A percentile compares a stretch with the other conserved stretches of the same genome.
Conservation (phyloP, 306 rosid genomes). For the Cicer bijugum region DNA sequence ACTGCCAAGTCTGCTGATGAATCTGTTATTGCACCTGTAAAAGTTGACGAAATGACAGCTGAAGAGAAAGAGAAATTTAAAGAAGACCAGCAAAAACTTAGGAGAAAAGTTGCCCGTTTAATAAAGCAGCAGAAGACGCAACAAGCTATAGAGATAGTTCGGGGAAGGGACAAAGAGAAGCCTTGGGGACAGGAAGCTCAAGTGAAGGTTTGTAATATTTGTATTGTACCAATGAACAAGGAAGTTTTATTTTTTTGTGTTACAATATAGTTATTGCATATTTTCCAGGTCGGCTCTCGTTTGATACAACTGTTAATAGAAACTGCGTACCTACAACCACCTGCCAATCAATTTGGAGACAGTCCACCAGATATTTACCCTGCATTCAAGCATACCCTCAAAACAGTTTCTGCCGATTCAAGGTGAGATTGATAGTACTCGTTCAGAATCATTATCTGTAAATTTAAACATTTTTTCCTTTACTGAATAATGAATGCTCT, state of each 20-base stretch:
- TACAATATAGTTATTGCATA: slow-evolving; percentile 37
- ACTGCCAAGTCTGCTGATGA: slow-evolving; percentile 48
- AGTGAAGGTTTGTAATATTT: slow-evolving; percentile 74
- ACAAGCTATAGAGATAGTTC: slow-evolving; percentile 63
- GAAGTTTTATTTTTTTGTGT: slow-evolving; percentile 30
- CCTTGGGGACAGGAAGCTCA: slow-evolving; percentile 96
- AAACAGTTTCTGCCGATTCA: slow-evolving; percentile 56
- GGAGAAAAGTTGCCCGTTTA: slow-evolving; percentile 62
- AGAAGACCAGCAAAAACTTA: slow-evolving; percentile 48
- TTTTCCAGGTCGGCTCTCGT: slow-evolving; percentile 79
- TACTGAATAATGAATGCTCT: slow-evolving; percentile 33
- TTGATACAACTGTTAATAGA: slow-evolving; percentile 74
- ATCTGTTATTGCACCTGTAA: slow-evolving; percentile 44
- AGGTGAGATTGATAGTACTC: slow-evolving; percentile 59
- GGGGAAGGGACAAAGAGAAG: slow-evolving; percentile 60
- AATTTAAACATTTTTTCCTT: slow-evolving; percentile 24
- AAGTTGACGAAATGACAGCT: slow-evolving; percentile 40
- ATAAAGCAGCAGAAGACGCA: slow-evolving; percentile 67
- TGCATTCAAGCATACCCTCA: slow-evolving; percentile 75
- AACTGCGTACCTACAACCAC: slow-evolving; percentile 89
- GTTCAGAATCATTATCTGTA: slow-evolving; percentile 26
- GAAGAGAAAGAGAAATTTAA: slow-evolving; percentile 48
- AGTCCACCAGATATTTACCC: slow-evolving; percentile 86
- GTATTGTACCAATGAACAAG: slow-evolving; percentile 30
- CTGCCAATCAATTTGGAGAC: slow-evolving; percentile 70